Base-by-base conservation (phyloP, 768 basidiomycete species). In the Cystoderma amianthinum region DNA sequence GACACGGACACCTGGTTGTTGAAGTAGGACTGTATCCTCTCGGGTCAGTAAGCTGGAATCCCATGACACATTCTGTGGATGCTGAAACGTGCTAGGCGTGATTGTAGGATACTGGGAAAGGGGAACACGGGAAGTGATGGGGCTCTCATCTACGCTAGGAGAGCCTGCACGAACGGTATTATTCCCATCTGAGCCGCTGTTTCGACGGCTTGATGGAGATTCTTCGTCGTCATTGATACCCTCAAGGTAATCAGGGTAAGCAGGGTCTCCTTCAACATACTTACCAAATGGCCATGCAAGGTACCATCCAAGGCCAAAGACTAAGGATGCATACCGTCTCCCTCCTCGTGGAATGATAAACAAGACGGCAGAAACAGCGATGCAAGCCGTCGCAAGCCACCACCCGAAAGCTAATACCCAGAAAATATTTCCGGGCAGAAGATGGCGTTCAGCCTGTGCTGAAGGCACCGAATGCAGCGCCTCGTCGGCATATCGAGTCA, bases 251-350 rank as follows among this genome's bases (percentile, higher is more conserved):
- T 68, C 57, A 24, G 72, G 62, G 18, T 71, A 73, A 6, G 23
- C 24, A 3, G 67, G 59, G 45, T 82, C 82, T 9, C 92, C 90
- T 60, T 97, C 93, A 36, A 99, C 90, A 57, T 98, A 99, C 62
- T 97, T 97, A 15, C 96, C 94, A 56, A 99, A 99, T 2, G 96
- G 96, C 96, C 96, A 98, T 16, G 79, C 78, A 40, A 97, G 75
- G 59, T 99, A 99, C 88, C 93, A 96, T 4, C 92, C 93, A 18
- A 99, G 65, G 11, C 96, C 96, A 53, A 80, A 91, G 4, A 97
- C 68, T 21, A 98, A 72, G n/a, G 75, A 77, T 2, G 89, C 78
- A 58, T 95, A 98, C 37, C 78, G 82, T 48, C 71, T 72, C 32
- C 92, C 92, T 10, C 96, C 95, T 35, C 74, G 73, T 0, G 94